Evolutionary conservation across 805 yeast species (phyloP).

Genomic region (Starmera caribaea): DNA sequence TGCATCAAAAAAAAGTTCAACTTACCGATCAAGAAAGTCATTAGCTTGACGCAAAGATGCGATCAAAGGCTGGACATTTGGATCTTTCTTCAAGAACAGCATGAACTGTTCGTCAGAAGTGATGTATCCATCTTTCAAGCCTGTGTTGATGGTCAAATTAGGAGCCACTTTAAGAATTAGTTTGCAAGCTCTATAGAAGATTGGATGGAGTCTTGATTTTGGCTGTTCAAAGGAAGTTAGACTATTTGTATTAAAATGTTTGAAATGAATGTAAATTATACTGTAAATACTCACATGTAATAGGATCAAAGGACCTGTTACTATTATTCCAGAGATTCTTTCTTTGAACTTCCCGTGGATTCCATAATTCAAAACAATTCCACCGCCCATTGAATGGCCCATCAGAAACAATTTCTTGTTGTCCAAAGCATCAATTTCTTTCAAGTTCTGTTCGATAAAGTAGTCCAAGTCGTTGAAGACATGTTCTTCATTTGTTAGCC

Average conservation of each 20-base stretch:
- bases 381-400: slow-evolving; percentile 85
- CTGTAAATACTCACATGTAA: slow-evolving; percentile 31
- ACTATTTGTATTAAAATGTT: too few relatives aligned
- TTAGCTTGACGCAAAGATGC: slow-evolving; percentile 47
- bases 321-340: slow-evolving; percentile 35
- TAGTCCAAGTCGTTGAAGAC: slow-evolving; percentile 52
- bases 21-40: slow-evolving; percentile 41
- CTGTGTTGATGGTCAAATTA: slow-evolving; percentile 42
- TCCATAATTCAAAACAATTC: slow-evolving; percentile 53
- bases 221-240: slow-evolving; percentile 20
- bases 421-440: slow-evolving; percentile 17
- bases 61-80: slow-evolving; percentile 33
- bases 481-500: slow-evolving; percentile 46
- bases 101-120: slow-evolving; percentile 39
- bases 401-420: slow-evolving; percentile 37
- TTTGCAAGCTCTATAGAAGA: slow-evolving; percentile 25
- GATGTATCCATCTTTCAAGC: slow-evolving; percentile 41
- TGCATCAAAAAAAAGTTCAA: too few relatives aligned
- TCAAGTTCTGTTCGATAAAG: slow-evolving; percentile 37
- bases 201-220: slow-evolving; percentile 41
- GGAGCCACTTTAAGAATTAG: slow-evolving; percentile 27
- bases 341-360: slow-evolving; percentile 41
- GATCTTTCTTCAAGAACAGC: slow-evolving; percentile 33
- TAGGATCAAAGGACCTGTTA: slow-evolving; percentile 50
- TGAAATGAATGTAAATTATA: too few relatives aligned